Percentiles rank a stretch among this genome's conserved stretches.
Evolutionary conservation across 2,329 filamentous ascomycete genomes (phyloP).

Genomic region (Fusarium tjaetaba): DNA sequence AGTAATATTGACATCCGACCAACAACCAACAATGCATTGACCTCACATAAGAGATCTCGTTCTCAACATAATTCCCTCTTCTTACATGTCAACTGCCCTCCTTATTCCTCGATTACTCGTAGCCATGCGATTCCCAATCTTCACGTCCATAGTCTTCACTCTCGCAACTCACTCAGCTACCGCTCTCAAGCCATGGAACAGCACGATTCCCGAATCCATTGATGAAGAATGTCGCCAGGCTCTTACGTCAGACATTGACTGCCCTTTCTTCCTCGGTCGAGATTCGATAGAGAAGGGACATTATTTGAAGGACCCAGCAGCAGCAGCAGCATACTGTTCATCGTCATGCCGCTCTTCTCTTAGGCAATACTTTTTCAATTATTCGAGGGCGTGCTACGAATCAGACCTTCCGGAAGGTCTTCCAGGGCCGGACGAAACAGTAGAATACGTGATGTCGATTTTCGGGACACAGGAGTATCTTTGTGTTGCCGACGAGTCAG

Average conservation of each 20-base stretch:
- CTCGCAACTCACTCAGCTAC: background rate
- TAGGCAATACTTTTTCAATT: background rate
- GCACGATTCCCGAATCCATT: background rate
- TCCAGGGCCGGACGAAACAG: too few species aligned
- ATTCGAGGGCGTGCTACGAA: too few species aligned
- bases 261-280: background rate
- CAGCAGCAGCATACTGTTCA: background rate
- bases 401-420: too few species aligned
- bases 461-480: too few species aligned
- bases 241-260: background rate
- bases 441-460: too few species aligned
- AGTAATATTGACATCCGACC: background rate
- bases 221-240: background rate
- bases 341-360: background rate
- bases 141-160: background rate
- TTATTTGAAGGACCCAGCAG: too few species aligned
- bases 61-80: background rate
- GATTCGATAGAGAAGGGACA: too few species aligned
- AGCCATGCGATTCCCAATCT: background rate
- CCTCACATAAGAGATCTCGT: background rate
- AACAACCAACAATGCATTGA: background rate
- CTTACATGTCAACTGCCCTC: background rate
- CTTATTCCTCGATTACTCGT: background rate
- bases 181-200: background rate
- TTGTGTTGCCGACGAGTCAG: background rate